These are phyloP conservation scores for Acacia concinna DNA, from an alignment of 331 rosid species.

Conservation along the genomic window DNA sequence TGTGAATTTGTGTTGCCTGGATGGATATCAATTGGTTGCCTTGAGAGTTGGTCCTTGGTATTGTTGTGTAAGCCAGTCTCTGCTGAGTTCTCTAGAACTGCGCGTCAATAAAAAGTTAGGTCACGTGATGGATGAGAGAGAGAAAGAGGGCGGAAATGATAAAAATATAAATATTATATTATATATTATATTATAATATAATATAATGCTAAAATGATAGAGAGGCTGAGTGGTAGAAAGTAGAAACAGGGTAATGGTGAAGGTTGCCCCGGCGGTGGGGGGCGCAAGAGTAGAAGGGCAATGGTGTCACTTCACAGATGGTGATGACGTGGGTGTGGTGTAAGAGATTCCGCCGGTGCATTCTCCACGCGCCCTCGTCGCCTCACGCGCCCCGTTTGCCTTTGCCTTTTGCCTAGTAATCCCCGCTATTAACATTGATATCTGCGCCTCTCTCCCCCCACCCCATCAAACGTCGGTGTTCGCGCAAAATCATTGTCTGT, in stretches of 20 bases:
- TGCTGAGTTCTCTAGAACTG: constrained; percentile 38
- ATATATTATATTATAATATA: too few species aligned
- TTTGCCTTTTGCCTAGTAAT: not conserved
- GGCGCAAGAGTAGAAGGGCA: not conserved
- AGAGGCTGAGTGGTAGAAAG: too few species aligned
- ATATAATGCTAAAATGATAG: too few species aligned
- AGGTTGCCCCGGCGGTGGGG: not conserved
- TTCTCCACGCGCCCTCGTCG: constrained; percentile 27
- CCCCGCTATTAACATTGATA: constrained; percentile 10
- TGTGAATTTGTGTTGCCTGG: constrained; percentile 15
- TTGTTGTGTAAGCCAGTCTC: constrained; percentile 14
- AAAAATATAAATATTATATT: not conserved
- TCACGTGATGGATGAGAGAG: constrained; percentile 60
- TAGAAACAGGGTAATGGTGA: not conserved
- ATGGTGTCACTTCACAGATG: constrained; percentile 36
- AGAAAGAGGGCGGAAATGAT: not conserved
- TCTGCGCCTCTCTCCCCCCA: not conserved
- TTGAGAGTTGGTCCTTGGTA: constrained; percentile 26
- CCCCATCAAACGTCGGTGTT: constrained; percentile 1
- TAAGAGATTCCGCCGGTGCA: constrained; percentile 52
- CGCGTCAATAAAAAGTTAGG: constrained; percentile 31
- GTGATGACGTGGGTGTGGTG: constrained; percentile 46
- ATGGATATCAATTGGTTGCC: constrained; percentile 8
- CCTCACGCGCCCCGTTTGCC: not conserved
- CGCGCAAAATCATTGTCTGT: constrained; percentile 29